Base-by-base conservation (phyloP, 2,329 filamentous ascomycete genomes). In the Leptodontidium sp. region DNA sequence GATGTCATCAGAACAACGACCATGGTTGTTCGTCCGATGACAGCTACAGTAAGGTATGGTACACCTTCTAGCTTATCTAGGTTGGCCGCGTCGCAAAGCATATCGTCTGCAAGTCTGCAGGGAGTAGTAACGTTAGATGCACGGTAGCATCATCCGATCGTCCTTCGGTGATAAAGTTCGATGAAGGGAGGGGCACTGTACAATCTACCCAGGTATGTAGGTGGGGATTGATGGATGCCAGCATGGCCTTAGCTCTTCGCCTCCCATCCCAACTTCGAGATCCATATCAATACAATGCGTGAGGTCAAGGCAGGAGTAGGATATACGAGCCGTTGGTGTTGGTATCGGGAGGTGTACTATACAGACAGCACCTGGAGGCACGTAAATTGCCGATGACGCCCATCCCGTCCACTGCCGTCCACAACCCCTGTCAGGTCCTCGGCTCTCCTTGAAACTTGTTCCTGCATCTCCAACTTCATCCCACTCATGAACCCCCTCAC, bases 101-200 rank as follows among this genome's bases (percentile, higher is more conserved):
- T 21, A 61, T 9, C 35, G 40, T 62, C 61, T 40, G 45, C 17
- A 62, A 57, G 49, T 59, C 55, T 43, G 62, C 17, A 40, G 40
- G 53, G 17, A 40, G 29, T 21, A 21, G 53, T 68, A 70, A 68
- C 68, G 65, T 70, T 69, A 26, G 43, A 64, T 58, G 43, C 32
- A 61, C 21, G 29, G 68, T 66, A 64, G 59, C 68, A 65, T 65
- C n/a, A 45, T n/a, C 43, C 24, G 58, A 32, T 43, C 32, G 21
- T 45, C 11, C 5, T 4, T 45, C 14, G 11, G 43, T 45, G 43
- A 45, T 47, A 47, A 47, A n/a, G 40, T 59, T 59, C 15, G 32
- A 14, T 21, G 15, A 8, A 49, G 21, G 58, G 40, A 29, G 40
- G 58, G 58, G 15, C 15, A 17, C 52, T 12, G 21, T 29, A 14